These are phyloP conservation scores for Pilasporangium apinafurcum DNA, from an alignment of 352 stramenopile species.

Conservation along the genomic window DNA sequence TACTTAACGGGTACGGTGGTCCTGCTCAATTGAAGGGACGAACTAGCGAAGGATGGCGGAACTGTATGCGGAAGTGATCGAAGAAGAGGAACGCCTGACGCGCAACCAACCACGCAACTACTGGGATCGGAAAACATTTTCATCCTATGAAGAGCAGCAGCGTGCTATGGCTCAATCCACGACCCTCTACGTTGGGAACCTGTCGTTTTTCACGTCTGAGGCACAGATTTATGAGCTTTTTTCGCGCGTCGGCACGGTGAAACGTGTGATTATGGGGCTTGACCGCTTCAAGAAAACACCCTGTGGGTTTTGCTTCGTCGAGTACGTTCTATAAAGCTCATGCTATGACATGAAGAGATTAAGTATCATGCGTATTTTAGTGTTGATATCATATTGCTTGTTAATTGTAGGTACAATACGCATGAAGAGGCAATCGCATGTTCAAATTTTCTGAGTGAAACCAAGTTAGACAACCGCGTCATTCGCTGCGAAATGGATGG, in stretches of 20 bases:
- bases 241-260: conserved; percentile 88
- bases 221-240: conserved; percentile 95
- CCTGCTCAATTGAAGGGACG: conserved; percentile 1
- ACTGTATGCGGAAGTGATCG: conserved; percentile 47
- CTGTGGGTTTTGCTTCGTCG: conserved; percentile 98
- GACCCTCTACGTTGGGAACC: conserved; percentile 97
- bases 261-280: conserved; percentile 94
- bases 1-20: too few species aligned
- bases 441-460: conserved; percentile 80
- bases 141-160: conserved; percentile 90
- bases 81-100: conserved; percentile 64
- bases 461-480: conserved; percentile 84
- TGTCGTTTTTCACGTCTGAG: conserved; percentile 96
- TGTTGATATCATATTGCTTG: too few species aligned
- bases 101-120: conserved; percentile 83
- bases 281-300: conserved; percentile 95
- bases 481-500: conserved; percentile 88
- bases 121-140: conserved; percentile 94
- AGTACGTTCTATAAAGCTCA: conserved; percentile 61
- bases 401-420: conserved; percentile 50
- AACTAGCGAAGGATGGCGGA: conserved; percentile 31
- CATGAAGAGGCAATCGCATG: conserved; percentile 71
- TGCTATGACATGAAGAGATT: too few species aligned
- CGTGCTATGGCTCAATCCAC: conserved; percentile 83
- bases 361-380: too few species aligned